These are phyloP conservation scores for Tylopilus sp. DNA, from an alignment of 768 basidiomycete species.

Conservation along the genomic window DNA sequence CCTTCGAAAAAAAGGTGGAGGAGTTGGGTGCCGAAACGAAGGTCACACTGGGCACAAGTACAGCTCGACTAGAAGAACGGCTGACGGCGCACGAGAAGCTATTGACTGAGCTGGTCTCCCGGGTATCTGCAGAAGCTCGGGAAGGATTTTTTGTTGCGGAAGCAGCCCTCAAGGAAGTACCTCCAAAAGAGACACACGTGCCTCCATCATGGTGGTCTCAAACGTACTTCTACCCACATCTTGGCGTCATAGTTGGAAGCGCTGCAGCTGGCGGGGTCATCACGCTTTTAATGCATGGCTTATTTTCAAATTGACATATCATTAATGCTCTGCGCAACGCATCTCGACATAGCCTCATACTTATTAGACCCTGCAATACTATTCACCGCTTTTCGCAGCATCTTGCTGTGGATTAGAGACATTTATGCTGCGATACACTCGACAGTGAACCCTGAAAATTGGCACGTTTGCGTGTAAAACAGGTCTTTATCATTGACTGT, in stretches of 20 bases:
- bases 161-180: conserved; percentile 1
- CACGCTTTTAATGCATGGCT: conserved; percentile 18
- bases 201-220: conserved; percentile 10
- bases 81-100: conserved; percentile 46
- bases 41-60: conserved; percentile 44
- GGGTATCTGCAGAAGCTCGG: conserved; percentile 11
- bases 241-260: conserved; percentile 22
- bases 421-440: conserved; percentile 28
- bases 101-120: conserved; percentile 28
- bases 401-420: background rate
- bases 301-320: conserved; percentile 18
- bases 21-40: conserved; percentile 46
- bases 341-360: background rate
- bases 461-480: background rate
- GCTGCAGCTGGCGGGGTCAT: conserved; percentile 28
- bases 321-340: background rate
- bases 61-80: conserved; percentile 45
- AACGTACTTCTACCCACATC: conserved; percentile 7
- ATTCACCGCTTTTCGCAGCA: conserved; percentile 4
- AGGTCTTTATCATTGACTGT: background rate
- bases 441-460: conserved; percentile 26
- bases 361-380: background rate
- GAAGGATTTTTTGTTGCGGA: conserved; percentile 7
- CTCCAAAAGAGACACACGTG: background rate
- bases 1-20: conserved; percentile 80